Evolutionary conservation across 2,329 filamentous ascomycete genomes (phyloP).

Genomic region (Aspergillus intermedius): DNA sequence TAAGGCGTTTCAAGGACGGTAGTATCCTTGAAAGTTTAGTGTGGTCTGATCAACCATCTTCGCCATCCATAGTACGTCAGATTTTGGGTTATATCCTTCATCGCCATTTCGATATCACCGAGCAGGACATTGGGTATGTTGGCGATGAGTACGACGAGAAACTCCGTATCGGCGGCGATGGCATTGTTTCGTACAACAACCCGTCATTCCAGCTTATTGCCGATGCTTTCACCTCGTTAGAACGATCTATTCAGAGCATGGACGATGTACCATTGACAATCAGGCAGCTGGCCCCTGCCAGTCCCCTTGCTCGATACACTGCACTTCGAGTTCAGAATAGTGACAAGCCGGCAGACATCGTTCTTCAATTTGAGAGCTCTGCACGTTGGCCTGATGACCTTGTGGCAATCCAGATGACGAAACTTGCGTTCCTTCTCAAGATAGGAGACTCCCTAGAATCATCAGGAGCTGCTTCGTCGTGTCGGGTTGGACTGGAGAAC

Average conservation of each 20-base stretch:
- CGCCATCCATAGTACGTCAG: slow-evolving; percentile 65
- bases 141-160: slow-evolving; percentile 46
- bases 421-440: slow-evolving; percentile 75
- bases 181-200: slow-evolving; percentile 37
- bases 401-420: slow-evolving; percentile 84
- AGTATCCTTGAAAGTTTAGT: slow-evolving; percentile 88
- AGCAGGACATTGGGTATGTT: slow-evolving; percentile 48
- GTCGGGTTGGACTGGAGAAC: slow-evolving; percentile 76
- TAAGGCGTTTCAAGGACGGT: slow-evolving; percentile 91
- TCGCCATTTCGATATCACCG: slow-evolving; percentile 59
- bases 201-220: slow-evolving; percentile 60
- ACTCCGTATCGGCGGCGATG: slow-evolving; percentile 25
- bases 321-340: slow-evolving; percentile 35
- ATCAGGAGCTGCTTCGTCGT: slow-evolving; percentile 54
- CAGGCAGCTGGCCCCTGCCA: slow-evolving; percentile 68
- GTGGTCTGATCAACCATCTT: slow-evolving; percentile 62
- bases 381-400: slow-evolving; percentile 90
- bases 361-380: slow-evolving; percentile 89
- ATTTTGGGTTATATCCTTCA: slow-evolving; percentile 67
- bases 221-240: slow-evolving; percentile 64
- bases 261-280: slow-evolving; percentile 84
- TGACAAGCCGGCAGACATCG: slow-evolving; percentile 60
- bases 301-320: slow-evolving; percentile 66
- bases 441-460: slow-evolving; percentile 66
- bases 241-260: slow-evolving; percentile 68